Evolutionary conservation across 495 filamentous ascomycete genomes (phyloP), one percentile per base, ranked within the genome.

Genomic region (Astrothelium subdiscretum): DNA sequence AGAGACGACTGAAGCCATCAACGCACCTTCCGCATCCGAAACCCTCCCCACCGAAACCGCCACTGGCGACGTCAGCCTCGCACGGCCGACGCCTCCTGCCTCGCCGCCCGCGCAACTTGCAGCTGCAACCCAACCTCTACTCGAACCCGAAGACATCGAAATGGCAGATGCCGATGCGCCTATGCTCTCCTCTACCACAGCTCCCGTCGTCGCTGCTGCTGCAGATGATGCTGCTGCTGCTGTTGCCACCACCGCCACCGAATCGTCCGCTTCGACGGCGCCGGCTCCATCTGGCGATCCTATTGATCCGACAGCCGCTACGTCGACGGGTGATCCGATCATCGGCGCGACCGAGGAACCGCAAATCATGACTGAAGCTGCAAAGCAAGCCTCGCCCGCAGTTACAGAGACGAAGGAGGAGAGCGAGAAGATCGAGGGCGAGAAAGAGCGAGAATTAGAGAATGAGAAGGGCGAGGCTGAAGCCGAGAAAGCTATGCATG

Each of bases 381-480:
- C 48, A 24, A 29, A 4, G 4, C 20, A 0, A 24, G 24, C 0
- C 3, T 11, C 48, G 35, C 35, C 42, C 58, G 31, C 3, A 62
- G 43, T 22, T 2, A n/a, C 13, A 0, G 43, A 5, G n/a, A 2
- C 43, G n/a, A 22, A 15, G 12, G 43, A 12, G n/a, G n/a, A 15
- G 5, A 5, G n/a, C 5, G 43, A 22, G 13, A 5, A 22, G 43
- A 75, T 80, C 1, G 65, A 71, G 32, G 74, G 68, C 18, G 57
- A 42, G 24, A 63, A 54, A 4, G 71, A 74, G 66, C 62, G 70
- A 13, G 62, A 64, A 29, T 59, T 63, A 24, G 70, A 70, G 60
- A 68, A 73, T 26, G 66, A 68, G 12, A 59, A 59, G 8, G 73
- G 61, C 10, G 75, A 76, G 63, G 72, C 69, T 44, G 61, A 62